A percentile compares a stretch with the other conserved stretches of the same genome.
Conservation (phyloP, 1,139 yeast species). For the Suhomyces terraborum region DNA sequence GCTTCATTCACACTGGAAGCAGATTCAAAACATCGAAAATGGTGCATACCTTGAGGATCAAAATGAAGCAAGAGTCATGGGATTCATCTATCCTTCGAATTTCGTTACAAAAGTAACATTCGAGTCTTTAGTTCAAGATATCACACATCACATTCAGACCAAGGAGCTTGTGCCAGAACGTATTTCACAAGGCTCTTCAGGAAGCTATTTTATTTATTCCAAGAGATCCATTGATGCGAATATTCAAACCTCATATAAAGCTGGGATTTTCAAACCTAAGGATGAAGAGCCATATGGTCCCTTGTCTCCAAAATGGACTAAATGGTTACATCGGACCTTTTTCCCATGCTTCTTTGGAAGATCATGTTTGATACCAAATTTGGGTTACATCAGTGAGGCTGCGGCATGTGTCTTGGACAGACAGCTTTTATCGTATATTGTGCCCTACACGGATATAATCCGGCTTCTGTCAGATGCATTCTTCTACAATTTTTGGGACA, state of each 20-base stretch:
- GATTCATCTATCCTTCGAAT: slow-evolving; percentile 26
- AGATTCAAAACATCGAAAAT: slow-evolving; percentile 11
- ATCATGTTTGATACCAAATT: slow-evolving; percentile 69
- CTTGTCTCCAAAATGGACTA: slow-evolving; percentile 76
- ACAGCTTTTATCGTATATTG: slow-evolving; percentile 58
- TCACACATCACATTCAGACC: slow-evolving; percentile 45
- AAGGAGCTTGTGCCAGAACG: slow-evolving; percentile 45
- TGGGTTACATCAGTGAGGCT: slow-evolving; percentile 72
- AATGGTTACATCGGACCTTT: slow-evolving; percentile 74
- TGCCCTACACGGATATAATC: slow-evolving; percentile 67
- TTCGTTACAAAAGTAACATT: slow-evolving; percentile 34
- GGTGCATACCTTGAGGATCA: slow-evolving; percentile 6
- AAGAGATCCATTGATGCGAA: slow-evolving; percentile 15
- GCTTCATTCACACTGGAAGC: slow-evolving; percentile 19
- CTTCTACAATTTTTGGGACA: slow-evolving; percentile 57
- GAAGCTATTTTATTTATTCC: slow-evolving; percentile 61
- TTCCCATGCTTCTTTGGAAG: slow-evolving; percentile 81
- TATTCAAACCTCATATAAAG: slow-evolving; percentile 20
- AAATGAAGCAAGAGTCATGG: slow-evolving; percentile 8
- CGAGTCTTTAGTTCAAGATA: slow-evolving; percentile 38
- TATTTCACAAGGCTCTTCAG: slow-evolving; percentile 69
- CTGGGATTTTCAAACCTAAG: slow-evolving; percentile 75
- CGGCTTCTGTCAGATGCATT: slow-evolving; percentile 55
- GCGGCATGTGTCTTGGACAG: slow-evolving; percentile 69
- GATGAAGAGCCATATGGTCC: slow-evolving; percentile 86